Evolutionary conservation across 2,329 filamentous ascomycete genomes (phyloP).

Genomic region (Aaosphaeria pasadenensis): DNA sequence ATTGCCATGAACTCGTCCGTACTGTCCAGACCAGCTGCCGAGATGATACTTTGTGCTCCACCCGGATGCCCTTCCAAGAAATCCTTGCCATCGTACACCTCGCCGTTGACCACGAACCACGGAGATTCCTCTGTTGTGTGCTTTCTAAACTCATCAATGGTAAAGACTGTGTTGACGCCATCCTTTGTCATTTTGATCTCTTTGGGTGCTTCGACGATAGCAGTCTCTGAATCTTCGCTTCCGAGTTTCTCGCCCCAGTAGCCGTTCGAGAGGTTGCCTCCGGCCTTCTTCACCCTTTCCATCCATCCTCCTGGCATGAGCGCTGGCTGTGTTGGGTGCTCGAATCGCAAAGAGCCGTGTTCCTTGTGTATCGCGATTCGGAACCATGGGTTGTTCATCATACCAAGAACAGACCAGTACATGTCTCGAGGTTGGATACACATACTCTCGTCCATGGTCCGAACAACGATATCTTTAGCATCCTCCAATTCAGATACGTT

Average conservation of each 20-base stretch:
- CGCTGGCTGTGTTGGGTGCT: conserved; percentile 83
- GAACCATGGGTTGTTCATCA: conserved; percentile 99
- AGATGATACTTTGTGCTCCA: conserved; percentile 79
- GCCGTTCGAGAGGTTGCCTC: conserved; percentile 76
- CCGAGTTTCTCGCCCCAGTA: conserved; percentile 76
- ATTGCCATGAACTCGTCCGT: conserved; percentile 91
- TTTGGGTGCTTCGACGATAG: conserved; percentile 50
- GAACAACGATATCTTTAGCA: conserved; percentile 72
- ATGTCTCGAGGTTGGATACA: conserved; percentile 85
- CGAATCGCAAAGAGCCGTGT: conserved; percentile 65
- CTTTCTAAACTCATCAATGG: conserved; percentile 67
- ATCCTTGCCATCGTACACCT: conserved; percentile 81
- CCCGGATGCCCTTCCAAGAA: conserved; percentile 84
- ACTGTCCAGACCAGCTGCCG: conserved; percentile 76
- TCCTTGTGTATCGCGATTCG: conserved; percentile 73
- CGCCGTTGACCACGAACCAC: conserved; percentile 85
- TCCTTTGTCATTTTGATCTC: conserved; percentile 78
- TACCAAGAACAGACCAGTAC: conserved; percentile 93
- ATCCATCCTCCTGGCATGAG: conserved; percentile 84
- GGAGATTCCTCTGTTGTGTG: conserved; percentile 65
- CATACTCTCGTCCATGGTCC: conserved; percentile 88
- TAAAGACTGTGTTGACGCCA: conserved; percentile 60
- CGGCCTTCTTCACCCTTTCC: conserved; percentile 80
- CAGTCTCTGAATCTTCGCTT: conserved; percentile 45
- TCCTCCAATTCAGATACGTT: conserved; percentile 58